Percentiles rank a stretch among this genome's conserved stretches.
These are phyloP conservation scores for Xylariaceae sp. DNA, from an alignment of 2,329 filamentous ascomycete species.

Conservation along the genomic window DNA sequence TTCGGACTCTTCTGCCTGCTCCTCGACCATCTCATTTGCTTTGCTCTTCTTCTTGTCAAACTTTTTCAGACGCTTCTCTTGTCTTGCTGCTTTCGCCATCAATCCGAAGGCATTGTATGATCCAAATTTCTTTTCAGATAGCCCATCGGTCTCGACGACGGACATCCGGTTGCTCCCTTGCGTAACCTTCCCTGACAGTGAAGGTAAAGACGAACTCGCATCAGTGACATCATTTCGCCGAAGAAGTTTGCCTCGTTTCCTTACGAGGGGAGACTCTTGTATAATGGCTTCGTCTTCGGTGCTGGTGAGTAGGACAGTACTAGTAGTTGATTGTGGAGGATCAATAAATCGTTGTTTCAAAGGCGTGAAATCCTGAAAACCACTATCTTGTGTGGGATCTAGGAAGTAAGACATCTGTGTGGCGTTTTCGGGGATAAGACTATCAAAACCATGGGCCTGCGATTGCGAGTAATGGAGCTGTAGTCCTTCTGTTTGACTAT, in stretches of 20 bases:
- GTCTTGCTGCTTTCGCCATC: conserved; percentile 62
- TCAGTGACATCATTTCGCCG: conserved; percentile 23
- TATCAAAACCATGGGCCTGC: conserved; percentile 56
- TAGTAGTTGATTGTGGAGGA: conserved; percentile 62
- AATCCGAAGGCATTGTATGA: conserved; percentile 57
- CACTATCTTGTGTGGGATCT: conserved; percentile 76
- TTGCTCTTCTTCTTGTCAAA: conserved; percentile 86
- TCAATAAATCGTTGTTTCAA: conserved; percentile 63
- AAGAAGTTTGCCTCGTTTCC: conserved; percentile 53
- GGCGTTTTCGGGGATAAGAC: conserved; percentile 44
- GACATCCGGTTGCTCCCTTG: conserved; percentile 29
- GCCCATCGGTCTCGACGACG: conserved; percentile 34
- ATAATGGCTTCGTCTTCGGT: conserved; percentile 38
- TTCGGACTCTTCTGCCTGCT: conserved; percentile 94
- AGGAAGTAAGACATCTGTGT: conserved; percentile 67
- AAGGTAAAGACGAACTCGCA: conserved; percentile 32
- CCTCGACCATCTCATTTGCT: conserved; percentile 81
- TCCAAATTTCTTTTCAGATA: conserved; percentile 9
- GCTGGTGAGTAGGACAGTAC: conserved; percentile 58
- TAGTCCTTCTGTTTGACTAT: conserved; percentile 45
- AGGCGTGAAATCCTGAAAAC: conserved; percentile 70
- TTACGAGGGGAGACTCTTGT: conserved; percentile 62
- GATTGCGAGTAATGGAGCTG: conserved; percentile 57
- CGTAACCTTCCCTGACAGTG: conserved; percentile 45
- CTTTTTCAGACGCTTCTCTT: conserved; percentile 47